These are phyloP conservation scores for Coniophora puteana DNA, from an alignment of 1,284 basidiomycete species.

Conservation along the genomic window DNA sequence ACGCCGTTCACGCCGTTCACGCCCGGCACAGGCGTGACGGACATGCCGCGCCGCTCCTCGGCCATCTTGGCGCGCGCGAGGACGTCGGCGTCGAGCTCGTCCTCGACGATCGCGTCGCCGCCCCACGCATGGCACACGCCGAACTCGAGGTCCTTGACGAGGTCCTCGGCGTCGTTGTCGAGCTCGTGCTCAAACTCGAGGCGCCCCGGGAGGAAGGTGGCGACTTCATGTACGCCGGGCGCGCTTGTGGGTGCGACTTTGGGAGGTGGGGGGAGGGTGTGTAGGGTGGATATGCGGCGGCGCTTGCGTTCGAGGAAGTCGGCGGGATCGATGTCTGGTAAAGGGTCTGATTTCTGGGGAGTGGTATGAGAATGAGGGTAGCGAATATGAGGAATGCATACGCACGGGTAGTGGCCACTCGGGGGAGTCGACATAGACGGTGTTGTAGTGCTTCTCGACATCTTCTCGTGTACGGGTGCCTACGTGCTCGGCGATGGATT, in stretches of 20 bases:
- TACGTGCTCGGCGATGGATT: slow-evolving; percentile 93
- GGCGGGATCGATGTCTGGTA: slow-evolving; percentile 74
- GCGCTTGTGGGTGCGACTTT: slow-evolving; percentile 87
- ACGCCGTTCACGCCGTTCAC: slow-evolving; percentile 36
- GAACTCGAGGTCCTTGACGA: slow-evolving; percentile 96
- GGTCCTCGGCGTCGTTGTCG: slow-evolving; percentile 94
- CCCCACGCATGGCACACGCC: slow-evolving; percentile 84
- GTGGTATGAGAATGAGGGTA: slow-evolving; percentile 9
- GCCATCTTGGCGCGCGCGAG: slow-evolving; percentile 63
- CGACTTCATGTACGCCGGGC: slow-evolving; percentile 92
- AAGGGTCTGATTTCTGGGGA: slow-evolving; percentile 57
- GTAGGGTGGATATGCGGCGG: slow-evolving; percentile 73
- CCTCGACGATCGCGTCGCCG: slow-evolving; percentile 79
- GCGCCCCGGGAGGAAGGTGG: slow-evolving; percentile 92
- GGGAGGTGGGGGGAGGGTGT: slow-evolving; percentile 45
- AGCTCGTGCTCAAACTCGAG: slow-evolving; percentile 97
- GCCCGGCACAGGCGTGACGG: slow-evolving; percentile 20
- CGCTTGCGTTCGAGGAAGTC: slow-evolving; percentile 88
- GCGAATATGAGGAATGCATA: slow-evolving; percentile 3
- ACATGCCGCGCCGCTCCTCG: slow-evolving; percentile 48
- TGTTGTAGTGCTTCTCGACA: slow-evolving; percentile 86
- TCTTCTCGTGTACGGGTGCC: slow-evolving; percentile 95
- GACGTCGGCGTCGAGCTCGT: slow-evolving; percentile 68
- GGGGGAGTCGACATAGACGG: slow-evolving; percentile 77
- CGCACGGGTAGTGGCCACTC: slow-evolving; percentile 79